These are phyloP conservation scores for Handroanthus guayacan DNA, from an alignment of 257 asterid species.

Conservation along the genomic window DNA sequence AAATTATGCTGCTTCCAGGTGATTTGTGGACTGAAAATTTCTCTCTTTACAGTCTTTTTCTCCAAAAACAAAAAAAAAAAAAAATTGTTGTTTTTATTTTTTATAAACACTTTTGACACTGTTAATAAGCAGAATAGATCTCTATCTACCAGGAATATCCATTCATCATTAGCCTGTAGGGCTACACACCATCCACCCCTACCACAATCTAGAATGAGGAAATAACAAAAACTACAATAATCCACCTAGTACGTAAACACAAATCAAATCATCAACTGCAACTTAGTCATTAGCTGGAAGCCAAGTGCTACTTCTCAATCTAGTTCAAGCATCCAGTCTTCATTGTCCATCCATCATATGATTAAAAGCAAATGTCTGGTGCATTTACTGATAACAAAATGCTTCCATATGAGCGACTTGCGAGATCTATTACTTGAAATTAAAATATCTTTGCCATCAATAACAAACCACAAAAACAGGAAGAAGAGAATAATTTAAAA, in stretches of 20 bases:
- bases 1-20: background rate
- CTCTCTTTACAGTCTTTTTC: too few relatives aligned
- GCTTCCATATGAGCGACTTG: background rate
- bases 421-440: background rate
- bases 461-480: background rate
- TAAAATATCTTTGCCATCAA: background rate
- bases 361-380: background rate
- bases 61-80: too few relatives aligned
- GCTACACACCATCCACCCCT: background rate
- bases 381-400: background rate
- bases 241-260: background rate
- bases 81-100: too few relatives aligned
- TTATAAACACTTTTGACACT: too few relatives aligned
- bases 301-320: conserved; percentile 14
- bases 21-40: background rate
- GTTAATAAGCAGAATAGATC: background rate
- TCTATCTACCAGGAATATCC: background rate
- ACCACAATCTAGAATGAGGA: background rate
- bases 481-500: background rate
- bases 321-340: conserved; percentile 9
- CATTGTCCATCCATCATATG: background rate
- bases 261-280: background rate
- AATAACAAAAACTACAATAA: background rate
- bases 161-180: background rate
- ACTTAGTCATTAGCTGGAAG: background rate